Conservation (phyloP, 371 early-diverging fungal genomes). For the Rhizomucor pusillus region DNA sequence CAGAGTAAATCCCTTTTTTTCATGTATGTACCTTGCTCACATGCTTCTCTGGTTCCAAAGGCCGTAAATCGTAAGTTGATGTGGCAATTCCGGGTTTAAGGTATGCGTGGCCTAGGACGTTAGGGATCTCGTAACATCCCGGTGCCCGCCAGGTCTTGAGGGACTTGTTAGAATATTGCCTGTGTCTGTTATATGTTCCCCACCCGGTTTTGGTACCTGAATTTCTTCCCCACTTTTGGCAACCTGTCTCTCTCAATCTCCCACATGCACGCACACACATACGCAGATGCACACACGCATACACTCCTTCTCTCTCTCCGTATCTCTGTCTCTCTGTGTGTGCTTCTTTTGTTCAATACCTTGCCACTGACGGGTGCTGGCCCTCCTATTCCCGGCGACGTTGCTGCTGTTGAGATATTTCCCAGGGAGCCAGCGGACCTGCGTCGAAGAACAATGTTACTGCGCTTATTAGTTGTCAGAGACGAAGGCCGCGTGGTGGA, state of each 20-base stretch:
- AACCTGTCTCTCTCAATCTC: too few relatives aligned
- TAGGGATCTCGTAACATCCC: constrained; percentile 43
- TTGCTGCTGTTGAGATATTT: too few relatives aligned
- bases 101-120: constrained; percentile 46
- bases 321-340: too few relatives aligned
- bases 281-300: too few relatives aligned
- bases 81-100: constrained; percentile 13
- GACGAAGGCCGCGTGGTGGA: constrained; percentile 10
- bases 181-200: not conserved
- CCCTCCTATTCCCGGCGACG: too few relatives aligned
- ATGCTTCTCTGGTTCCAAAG: constrained; percentile 29
- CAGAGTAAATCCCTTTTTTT: not conserved
- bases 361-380: too few relatives aligned
- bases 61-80: constrained; percentile 24
- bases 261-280: too few relatives aligned
- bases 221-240: too few relatives aligned
- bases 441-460: not conserved
- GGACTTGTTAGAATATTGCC: not conserved
- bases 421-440: constrained; percentile 20
- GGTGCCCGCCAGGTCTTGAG: constrained; percentile 37
- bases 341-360: too few relatives aligned
- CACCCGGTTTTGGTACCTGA: too few relatives aligned
- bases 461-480: not conserved
- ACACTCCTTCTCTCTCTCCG: too few relatives aligned
- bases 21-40: constrained; percentile 28